Percentiles rank a stretch among this genome's conserved stretches.
Conservation (phyloP, 805 yeast genomes). For the Diddensiella caesifluorescens region DNA sequence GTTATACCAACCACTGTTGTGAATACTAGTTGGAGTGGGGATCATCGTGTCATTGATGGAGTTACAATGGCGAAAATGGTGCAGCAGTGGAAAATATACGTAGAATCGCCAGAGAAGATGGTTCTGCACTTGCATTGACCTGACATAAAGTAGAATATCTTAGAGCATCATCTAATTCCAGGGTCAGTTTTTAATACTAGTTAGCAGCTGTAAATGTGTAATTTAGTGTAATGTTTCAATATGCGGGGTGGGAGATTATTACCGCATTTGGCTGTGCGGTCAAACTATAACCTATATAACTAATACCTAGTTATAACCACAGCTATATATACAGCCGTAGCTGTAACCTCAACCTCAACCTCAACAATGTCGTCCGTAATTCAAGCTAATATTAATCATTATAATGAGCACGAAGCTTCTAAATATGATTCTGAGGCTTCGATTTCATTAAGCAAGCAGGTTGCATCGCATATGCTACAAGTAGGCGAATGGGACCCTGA, state of each 20-base stretch:
- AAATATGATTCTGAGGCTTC: slow-evolving; percentile 12
- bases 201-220: not conserved
- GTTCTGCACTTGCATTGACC: slow-evolving; percentile 14
- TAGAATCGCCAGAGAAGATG: slow-evolving; percentile 22
- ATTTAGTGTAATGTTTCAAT: not conserved
- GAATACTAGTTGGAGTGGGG: slow-evolving; percentile 33
- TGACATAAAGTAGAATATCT: too few species aligned
- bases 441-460: slow-evolving; percentile 1
- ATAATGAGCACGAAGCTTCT: slow-evolving; percentile 8
- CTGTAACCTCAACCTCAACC: too few species aligned
- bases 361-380: too few species aligned
- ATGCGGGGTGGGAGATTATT: too few species aligned
- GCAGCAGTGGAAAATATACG: slow-evolving; percentile 24
- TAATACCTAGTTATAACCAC: too few species aligned
- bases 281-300: too few species aligned
- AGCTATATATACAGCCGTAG: too few species aligned
- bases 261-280: too few species aligned
- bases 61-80: slow-evolving; percentile 33
- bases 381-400: not conserved
- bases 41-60: slow-evolving; percentile 33
- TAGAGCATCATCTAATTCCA: too few species aligned
- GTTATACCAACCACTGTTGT: slow-evolving; percentile 26
- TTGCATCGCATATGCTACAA: slow-evolving; percentile 9
- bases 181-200: too few species aligned
- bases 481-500: slow-evolving; percentile 15